Evolutionary conservation across 768 basidiomycete genomes (phyloP).

Genomic region (Dentipellis sp.): DNA sequence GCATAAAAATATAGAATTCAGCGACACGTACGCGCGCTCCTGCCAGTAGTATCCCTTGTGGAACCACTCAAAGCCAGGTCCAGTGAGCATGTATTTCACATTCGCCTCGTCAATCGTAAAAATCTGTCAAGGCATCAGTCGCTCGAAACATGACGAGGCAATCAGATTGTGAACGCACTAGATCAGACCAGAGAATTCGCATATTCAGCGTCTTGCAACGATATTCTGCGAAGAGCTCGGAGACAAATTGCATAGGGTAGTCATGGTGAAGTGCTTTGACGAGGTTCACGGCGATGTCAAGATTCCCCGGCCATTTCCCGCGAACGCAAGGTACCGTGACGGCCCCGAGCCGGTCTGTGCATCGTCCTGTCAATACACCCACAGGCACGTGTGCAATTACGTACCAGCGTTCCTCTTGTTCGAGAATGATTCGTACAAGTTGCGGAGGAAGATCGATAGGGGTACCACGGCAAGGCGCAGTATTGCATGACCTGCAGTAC

Average conservation of each 20-base stretch:
- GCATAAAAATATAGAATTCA: not conserved
- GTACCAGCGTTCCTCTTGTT: no score
- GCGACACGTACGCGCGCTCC: conserved; percentile 47
- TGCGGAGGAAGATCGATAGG: no score
- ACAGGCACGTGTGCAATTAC: no score
- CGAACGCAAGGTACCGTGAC: conserved; percentile 45
- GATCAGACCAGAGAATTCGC: conserved; percentile 60
- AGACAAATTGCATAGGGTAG: conserved; percentile 56
- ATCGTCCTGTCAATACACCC: not conserved
- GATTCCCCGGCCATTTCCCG: conserved; percentile 73
- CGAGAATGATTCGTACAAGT: no score
- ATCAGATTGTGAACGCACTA: conserved; percentile 31
- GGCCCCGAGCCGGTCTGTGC: conserved; percentile 31
- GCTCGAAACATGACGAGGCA: not conserved
- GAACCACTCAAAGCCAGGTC: conserved; percentile 51
- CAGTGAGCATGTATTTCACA: conserved; percentile 52
- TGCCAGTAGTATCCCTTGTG: conserved; percentile 58
- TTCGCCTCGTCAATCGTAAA: conserved; percentile 71
- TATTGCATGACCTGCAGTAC: no score
- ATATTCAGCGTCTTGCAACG: conserved; percentile 63
- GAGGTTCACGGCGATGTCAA: conserved; percentile 56
- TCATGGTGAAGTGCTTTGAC: conserved; percentile 44
- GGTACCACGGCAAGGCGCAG: no score
- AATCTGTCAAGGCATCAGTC: conserved; percentile 32
- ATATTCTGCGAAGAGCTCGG: conserved; percentile 61